These are phyloP conservation scores for Borovskyia barvae DNA, from an alignment of 208 protist genomes.

Conservation along the genomic window DNA sequence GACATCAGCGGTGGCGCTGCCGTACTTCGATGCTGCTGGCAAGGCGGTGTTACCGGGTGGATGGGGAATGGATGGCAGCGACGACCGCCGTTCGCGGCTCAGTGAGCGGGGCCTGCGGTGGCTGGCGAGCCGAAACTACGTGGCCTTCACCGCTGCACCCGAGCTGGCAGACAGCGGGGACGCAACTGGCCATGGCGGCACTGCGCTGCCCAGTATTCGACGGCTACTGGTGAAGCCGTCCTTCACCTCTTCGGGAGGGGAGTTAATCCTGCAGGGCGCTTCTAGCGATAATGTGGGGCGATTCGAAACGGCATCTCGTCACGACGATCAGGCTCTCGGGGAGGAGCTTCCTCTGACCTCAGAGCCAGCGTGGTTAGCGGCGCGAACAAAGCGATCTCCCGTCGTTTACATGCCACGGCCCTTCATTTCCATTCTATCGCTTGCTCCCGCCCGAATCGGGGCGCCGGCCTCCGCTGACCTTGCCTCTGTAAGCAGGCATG, in stretches of 20 bases:
- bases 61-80: slow-evolving; percentile 3
- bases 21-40: slow-evolving; percentile 17
- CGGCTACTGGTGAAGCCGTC: slow-evolving; percentile 21
- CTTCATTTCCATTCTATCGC: slow-evolving; percentile 22
- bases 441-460: too few species aligned
- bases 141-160: not conserved
- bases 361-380: slow-evolving; percentile 19
- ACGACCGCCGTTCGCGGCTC: not conserved
- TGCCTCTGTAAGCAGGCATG: too few species aligned
- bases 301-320: not conserved
- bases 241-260: too few species aligned
- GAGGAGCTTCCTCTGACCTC: too few species aligned
- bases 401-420: slow-evolving; percentile 18
- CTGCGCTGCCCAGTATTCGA: slow-evolving; percentile 21
- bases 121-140: slow-evolving; percentile 1
- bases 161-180: not conserved
- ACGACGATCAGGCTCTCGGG: not conserved
- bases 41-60: slow-evolving; percentile 10
- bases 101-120: slow-evolving; percentile 22
- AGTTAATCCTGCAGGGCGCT: too few species aligned
- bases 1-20: slow-evolving; percentile 6
- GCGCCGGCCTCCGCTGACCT: too few species aligned
- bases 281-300: too few species aligned
- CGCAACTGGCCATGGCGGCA: not conserved
- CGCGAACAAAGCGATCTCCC: slow-evolving; percentile 12